Evolutionary conservation across 176 grass and related monocot genomes (phyloP), one percentile per base, ranked within the genome.

Genomic region (Canna indica): DNA sequence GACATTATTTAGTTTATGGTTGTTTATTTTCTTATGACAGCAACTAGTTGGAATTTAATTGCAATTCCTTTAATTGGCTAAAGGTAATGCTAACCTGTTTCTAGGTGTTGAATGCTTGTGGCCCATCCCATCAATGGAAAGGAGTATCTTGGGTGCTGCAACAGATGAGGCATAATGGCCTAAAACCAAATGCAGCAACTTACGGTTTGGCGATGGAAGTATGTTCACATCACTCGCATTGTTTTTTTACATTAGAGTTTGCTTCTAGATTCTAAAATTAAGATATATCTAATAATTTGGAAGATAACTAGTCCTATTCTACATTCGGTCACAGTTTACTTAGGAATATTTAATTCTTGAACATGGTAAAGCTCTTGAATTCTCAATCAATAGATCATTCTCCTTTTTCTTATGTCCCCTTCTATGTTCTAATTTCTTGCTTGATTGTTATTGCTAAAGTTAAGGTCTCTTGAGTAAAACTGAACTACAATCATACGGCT

Each of bases 121-220:
- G 91, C 59, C 35, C 87, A 71, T 89, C 83, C 65, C 75, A 79
- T 68, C 92, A 91, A 31, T 96, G 92, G 88, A 96, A 91, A 85
- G 88, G 92, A 38, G 88, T 96, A 63, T 96, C 89, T 83, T 96
- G 92, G 92, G 88, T 91, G 66, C 86, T 91, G 58, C 76, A 89
- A 66, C 83, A 86, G 82, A 91, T 96, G 88, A 91, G 88, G 78
- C 74, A 76, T 74, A 67, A 47, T 73, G 47, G 79, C 70, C 66
- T 96, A 64, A 85, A 81, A 64, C 92, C 92, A 77, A 89, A 64
- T 60, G 85, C 81, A 69, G 88, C 92, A 72, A 86, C 87, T 47
- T 91, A 83, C 87, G 88, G 92, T 25, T 85, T 96, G 71, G 85
- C 92, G 22, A 96, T 96, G 88, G 92, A 89, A 85, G 92, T 96